phyloP scores from a whole-genome alignment of 176 grass and related monocot species.

The Lolium perenne region DNA sequence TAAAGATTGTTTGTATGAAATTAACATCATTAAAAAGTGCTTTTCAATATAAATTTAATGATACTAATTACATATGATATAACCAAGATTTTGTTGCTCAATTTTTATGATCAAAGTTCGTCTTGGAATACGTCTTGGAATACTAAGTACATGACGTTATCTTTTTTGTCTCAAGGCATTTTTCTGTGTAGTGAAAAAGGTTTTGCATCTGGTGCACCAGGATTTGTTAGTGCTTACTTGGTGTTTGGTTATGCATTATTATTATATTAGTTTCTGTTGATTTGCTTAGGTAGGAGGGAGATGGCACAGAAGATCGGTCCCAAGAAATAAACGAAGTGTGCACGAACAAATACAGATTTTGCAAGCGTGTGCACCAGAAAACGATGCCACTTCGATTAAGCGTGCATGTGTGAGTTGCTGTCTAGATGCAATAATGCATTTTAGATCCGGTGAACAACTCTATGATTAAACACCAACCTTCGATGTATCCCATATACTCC shows the following conservation, averaged over 20 bases:
- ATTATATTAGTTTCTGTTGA: constrained; percentile 13
- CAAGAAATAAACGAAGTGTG: neutral
- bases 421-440: no score
- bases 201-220: constrained; percentile 23
- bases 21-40: no score
- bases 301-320: constrained; percentile 15
- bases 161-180: constrained; percentile 47
- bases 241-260: constrained; percentile 20
- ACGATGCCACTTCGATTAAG: constrained; percentile 16
- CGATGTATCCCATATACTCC: neutral
- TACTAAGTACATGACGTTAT: no score
- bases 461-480: constrained; percentile 45
- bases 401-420: no score
- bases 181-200: constrained; percentile 13
- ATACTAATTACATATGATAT: no score
- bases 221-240: constrained; percentile 29
- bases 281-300: constrained; percentile 28
- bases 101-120: no score
- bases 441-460: neutral
- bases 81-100: no score
- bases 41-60: no score
- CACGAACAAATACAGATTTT: neutral
- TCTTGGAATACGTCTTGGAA: no score
- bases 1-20: no score
- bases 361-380: neutral